Evolutionary conservation across 345 rosid genomes (phyloP).

Genomic region (Mercurialis annua): DNA sequence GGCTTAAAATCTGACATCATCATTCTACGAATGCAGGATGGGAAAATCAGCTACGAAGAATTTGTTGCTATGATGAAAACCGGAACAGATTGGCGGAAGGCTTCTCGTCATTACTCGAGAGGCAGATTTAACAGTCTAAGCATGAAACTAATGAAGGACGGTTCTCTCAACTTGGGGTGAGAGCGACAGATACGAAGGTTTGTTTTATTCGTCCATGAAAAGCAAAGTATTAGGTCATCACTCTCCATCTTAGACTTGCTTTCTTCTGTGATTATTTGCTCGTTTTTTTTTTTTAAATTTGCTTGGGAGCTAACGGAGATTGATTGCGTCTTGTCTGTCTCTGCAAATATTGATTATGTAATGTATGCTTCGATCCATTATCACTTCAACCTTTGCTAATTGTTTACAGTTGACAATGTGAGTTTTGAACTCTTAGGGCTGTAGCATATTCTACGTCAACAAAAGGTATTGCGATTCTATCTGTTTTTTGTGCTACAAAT

Average conservation of each 20-base stretch:
- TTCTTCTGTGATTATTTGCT: constrained; percentile 32
- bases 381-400: constrained; percentile 22
- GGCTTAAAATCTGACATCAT: constrained; percentile 13
- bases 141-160: constrained; percentile 94
- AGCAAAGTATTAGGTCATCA: constrained; percentile 24
- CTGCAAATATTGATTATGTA: constrained; percentile 30
- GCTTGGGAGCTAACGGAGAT: constrained; percentile 20
- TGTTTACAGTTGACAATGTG: constrained; percentile 29
- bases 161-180: constrained; percentile 87
- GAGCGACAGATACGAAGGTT: constrained; percentile 30
- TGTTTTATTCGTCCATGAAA: constrained; percentile 17
- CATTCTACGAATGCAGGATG: constrained; percentile 56
- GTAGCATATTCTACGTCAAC: constrained; percentile 27
- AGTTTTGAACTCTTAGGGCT: constrained; percentile 19
- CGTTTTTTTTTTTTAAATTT: constrained; percentile 22
- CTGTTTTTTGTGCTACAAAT: neutral
- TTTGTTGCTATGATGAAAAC: constrained; percentile 99
- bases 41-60: constrained; percentile 95
- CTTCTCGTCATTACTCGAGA: constrained; percentile 99
- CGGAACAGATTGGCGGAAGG: constrained; percentile 99
- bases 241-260: constrained; percentile 26
- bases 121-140: constrained; percentile 99
- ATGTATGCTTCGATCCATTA: constrained; percentile 22
- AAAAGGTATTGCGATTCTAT: constrained; percentile 2
- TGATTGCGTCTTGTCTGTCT: constrained; percentile 12